Evolutionary conservation across 2,329 filamentous ascomycete species (phyloP), one percentile per base, ranked within the genome.

Genomic region (Neopestalotiopsis clavispora): DNA sequence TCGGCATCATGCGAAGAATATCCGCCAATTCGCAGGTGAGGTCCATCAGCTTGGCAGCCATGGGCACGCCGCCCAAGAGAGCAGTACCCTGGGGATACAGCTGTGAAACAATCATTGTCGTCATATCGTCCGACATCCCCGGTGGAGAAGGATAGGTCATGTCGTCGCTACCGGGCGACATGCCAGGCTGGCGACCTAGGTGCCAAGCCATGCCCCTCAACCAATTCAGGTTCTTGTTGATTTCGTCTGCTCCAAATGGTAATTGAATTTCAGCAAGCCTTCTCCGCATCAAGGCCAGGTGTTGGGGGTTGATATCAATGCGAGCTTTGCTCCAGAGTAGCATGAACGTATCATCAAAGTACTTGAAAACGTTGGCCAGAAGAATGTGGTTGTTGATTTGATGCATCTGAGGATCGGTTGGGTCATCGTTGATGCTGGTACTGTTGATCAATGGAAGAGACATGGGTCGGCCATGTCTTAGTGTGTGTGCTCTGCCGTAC

Each of bases 1-100:
- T 81, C 1, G 89, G 87, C 64, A 90, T 88, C 65, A 90, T 84
- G 9, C 90, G 86, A 67, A 97, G 89, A 28, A 93, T 90, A 71
- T 95, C 92, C 7, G 87, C 91, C 70, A 96, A 84, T 17, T 90
- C 90, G 77, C 88, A 92, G 13, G 92, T 90, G 45, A 95, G 88
- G 72, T 95, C 92, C 74, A 96, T 88, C 13, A 97, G 82, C 77
- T 95, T 95, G 76, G 95, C 93, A 70, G 96, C 92, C 79, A 97
- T 79, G 32, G 92, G 92, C 52, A 93, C 87, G 20, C 45, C 45
- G 20, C 91, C 92, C 72, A 95, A 86, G 3, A 95, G 84, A 71
- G 95, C 93, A 83, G 94, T 91, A 58, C 90, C 90, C 72, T 91
- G 86, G 45, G 89, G 89, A 0, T 91, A 91, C 75, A 96, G 92